Conservation (phyloP, 345 rosid species). For the Erodium maritimum region DNA sequence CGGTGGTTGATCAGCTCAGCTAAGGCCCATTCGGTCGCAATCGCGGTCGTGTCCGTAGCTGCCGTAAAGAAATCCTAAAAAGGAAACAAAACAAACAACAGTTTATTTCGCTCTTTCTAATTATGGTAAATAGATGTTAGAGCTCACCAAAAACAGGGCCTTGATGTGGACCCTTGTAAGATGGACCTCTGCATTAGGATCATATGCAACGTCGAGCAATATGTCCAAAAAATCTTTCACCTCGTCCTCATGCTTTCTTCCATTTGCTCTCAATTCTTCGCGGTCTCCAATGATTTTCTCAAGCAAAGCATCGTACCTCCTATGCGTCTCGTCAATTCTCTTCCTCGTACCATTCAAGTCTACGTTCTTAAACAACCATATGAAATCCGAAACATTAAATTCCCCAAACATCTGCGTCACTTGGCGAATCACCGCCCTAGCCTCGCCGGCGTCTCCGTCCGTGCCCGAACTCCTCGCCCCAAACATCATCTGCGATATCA, state of each 20-base stretch:
- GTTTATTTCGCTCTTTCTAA: no score
- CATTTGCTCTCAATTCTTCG: slow-evolving; percentile 13
- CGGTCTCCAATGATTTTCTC: slow-evolving; percentile 23
- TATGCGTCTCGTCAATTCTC: slow-evolving; percentile 18
- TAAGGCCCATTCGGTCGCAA: slow-evolving; percentile 28
- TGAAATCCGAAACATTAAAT: slow-evolving; percentile 32
- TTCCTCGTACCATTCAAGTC: slow-evolving; percentile 26
- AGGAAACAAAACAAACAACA: no score
- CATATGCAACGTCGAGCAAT: slow-evolving; percentile 26
- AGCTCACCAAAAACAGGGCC: slow-evolving; percentile 22
- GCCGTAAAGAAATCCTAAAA: slow-evolving; percentile 35
- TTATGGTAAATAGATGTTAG: not conserved
- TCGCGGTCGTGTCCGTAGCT: slow-evolving; percentile 34
- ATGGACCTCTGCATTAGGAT: slow-evolving; percentile 16
- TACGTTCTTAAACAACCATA: slow-evolving; percentile 27
- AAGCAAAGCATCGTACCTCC: slow-evolving; percentile 21
- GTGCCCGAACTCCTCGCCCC: slow-evolving; percentile 24
- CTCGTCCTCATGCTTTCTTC: not conserved
- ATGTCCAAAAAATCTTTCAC: slow-evolving; percentile 31
- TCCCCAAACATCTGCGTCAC: slow-evolving; percentile 35
- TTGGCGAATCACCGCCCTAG: slow-evolving; percentile 17
- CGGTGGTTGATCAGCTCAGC: slow-evolving; percentile 38
- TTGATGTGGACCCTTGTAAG: slow-evolving; percentile 27
- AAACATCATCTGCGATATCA: slow-evolving; percentile 36
- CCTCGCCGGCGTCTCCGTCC: slow-evolving; percentile 20